Percentiles rank a stretch among this genome's conserved stretches.
Evolutionary conservation across 2,329 filamentous ascomycete genomes (phyloP).

Genomic region (Penicillium carneum): DNA sequence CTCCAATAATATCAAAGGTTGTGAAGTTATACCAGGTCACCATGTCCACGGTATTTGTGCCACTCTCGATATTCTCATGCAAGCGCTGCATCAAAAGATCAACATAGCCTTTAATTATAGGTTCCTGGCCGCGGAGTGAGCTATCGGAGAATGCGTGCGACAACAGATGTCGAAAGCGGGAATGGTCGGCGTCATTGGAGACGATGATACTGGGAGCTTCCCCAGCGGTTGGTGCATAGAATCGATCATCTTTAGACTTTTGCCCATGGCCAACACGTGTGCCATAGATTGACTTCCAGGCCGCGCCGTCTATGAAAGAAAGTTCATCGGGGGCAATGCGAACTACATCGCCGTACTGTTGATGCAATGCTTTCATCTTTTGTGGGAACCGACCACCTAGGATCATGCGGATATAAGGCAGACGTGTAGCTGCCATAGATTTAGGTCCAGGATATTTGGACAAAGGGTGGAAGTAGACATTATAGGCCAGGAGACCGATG

Average conservation of each 20-base stretch:
- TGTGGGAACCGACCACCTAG: slow-evolving; percentile 25
- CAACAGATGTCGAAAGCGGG: slow-evolving; percentile 42
- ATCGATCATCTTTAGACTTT: slow-evolving; percentile 32
- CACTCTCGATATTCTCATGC: slow-evolving; percentile 21
- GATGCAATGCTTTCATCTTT: slow-evolving; percentile 30
- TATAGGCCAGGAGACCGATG: slow-evolving; percentile 32
- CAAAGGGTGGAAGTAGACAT: slow-evolving; percentile 44
- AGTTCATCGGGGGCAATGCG: slow-evolving; percentile 43
- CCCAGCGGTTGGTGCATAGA: slow-evolving; percentile 23
- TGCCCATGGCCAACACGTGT: slow-evolving; percentile 29
- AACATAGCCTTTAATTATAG: slow-evolving; percentile 43
- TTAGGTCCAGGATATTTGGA: slow-evolving; percentile 40
- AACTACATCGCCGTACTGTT: slow-evolving; percentile 40
- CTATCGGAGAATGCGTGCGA: slow-evolving; percentile 55
- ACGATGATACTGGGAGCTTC: slow-evolving; percentile 24
- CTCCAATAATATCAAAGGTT: slow-evolving; percentile 46
- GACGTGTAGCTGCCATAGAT: slow-evolving; percentile 31
- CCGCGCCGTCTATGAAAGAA: slow-evolving; percentile 33
- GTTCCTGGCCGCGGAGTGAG: slow-evolving; percentile 51
- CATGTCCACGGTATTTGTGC: slow-evolving; percentile 32
- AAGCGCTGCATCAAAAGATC: slow-evolving; percentile 43
- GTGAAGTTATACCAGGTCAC: slow-evolving; percentile 44
- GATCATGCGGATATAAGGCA: slow-evolving; percentile 29
- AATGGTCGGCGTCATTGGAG: slow-evolving; percentile 27
- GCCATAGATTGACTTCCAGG: slow-evolving; percentile 43